Evolutionary conservation across 2,329 filamentous ascomycete genomes (phyloP).

Genomic region (Xylariales sp.): DNA sequence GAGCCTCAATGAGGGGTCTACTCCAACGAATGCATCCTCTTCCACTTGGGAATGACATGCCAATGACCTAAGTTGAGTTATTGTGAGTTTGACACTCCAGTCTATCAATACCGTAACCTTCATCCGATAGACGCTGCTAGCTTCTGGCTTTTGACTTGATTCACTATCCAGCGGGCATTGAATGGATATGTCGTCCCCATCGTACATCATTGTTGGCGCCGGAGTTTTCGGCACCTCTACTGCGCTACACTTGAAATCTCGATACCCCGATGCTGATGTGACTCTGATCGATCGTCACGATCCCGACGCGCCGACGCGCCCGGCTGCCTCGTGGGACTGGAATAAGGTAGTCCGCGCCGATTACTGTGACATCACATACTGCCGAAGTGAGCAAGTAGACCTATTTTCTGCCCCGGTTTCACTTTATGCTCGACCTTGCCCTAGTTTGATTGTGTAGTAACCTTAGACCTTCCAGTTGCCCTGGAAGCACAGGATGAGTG

Average conservation of each 20-base stretch:
- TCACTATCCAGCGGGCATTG: background rate
- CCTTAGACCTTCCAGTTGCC: slow-evolving; percentile 55
- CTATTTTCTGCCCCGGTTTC: background rate
- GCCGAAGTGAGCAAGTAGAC: slow-evolving; percentile 51
- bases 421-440: background rate
- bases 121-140: background rate
- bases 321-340: slow-evolving; percentile 77
- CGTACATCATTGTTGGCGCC: slow-evolving; percentile 70
- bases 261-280: slow-evolving; percentile 61
- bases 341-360: slow-evolving; percentile 79
- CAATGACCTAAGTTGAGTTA: background rate
- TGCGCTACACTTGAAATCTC: slow-evolving; percentile 69
- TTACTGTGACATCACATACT: slow-evolving; percentile 74
- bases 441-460: slow-evolving; percentile 11
- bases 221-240: slow-evolving; percentile 75
- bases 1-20: slow-evolving; percentile 31
- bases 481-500: slow-evolving; percentile 73
- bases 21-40: slow-evolving; percentile 4
- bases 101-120: background rate
- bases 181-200: slow-evolving; percentile 38
- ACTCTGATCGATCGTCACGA: slow-evolving; percentile 69
- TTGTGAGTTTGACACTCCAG: background rate
- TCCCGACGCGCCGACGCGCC: slow-evolving; percentile 57
- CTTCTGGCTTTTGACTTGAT: background rate
- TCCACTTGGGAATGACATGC: background rate